phyloP scores from a whole-genome alignment of 2,329 filamentous ascomycete species.

The Lasiodiplodia hormozganensis region DNA sequence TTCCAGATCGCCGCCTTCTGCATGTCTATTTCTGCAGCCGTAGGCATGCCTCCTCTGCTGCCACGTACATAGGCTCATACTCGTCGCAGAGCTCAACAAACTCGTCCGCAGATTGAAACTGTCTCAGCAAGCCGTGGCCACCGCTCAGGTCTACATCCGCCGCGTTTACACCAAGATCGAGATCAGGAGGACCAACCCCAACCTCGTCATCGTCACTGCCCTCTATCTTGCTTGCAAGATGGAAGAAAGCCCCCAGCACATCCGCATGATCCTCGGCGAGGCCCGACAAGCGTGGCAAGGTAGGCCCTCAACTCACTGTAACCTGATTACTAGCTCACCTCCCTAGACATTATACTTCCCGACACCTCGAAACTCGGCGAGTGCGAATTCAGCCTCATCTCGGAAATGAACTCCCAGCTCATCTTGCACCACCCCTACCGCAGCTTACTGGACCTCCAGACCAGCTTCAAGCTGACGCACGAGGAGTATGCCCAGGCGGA shows the following conservation, averaged over 20 bases:
- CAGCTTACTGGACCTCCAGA: slow-evolving; percentile 74
- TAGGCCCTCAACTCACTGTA: not conserved
- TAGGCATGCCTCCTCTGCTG: slow-evolving; percentile 54
- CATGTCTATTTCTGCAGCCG: slow-evolving; percentile 93
- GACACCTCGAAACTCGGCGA: slow-evolving; percentile 88
- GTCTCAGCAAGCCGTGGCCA: slow-evolving; percentile 91
- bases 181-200: slow-evolving; percentile 90
- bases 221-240: slow-evolving; percentile 97
- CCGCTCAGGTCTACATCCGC: slow-evolving; percentile 92
- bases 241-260: slow-evolving; percentile 97
- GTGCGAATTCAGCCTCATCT: slow-evolving; percentile 92
- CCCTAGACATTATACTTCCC: slow-evolving; percentile 67
- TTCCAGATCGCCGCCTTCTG: slow-evolving; percentile 82
- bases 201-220: slow-evolving; percentile 89
- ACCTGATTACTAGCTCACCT: slow-evolving; percentile 30
- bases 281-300: slow-evolving; percentile 76
- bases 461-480: slow-evolving; percentile 72
- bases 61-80: slow-evolving; percentile 7
- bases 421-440: slow-evolving; percentile 93
- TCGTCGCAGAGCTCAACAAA: slow-evolving; percentile 72
- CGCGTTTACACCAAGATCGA: slow-evolving; percentile 92
- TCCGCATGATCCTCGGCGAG: slow-evolving; percentile 86
- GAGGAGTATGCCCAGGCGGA: slow-evolving; percentile 82
- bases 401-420: slow-evolving; percentile 86
- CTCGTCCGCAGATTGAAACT: slow-evolving; percentile 84